phyloP scores from a whole-genome alignment of 192 early-diverging fungal species.

The Coemansia sp. region DNA sequence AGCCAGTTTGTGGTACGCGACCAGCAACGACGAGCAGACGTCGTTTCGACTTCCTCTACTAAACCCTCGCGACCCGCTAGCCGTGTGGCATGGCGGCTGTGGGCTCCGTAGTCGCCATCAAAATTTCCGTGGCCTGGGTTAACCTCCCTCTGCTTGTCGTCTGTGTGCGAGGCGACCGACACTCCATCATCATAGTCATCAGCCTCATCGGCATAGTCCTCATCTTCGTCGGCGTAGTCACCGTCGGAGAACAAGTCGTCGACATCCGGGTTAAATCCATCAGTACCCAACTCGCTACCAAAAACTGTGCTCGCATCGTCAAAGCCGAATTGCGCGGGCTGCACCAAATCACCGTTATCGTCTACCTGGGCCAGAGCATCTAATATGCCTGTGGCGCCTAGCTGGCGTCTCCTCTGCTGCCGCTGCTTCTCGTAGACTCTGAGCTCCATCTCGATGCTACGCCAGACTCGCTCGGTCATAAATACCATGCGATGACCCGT shows the following conservation, averaged over 20 bases:
- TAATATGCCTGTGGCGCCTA: slow-evolving; percentile 34
- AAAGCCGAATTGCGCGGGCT: slow-evolving; percentile 18
- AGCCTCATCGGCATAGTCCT: slow-evolving; percentile 63
- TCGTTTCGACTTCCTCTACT: slow-evolving; percentile 48
- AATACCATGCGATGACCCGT: slow-evolving; percentile 60
- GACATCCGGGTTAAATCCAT: slow-evolving; percentile 17
- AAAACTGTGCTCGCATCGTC: slow-evolving; percentile 32
- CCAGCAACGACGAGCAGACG: slow-evolving; percentile 42
- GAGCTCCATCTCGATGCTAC: slow-evolving; percentile 73
- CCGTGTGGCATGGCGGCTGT: slow-evolving; percentile 12
- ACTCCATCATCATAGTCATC: slow-evolving; percentile 47
- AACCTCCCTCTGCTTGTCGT: slow-evolving; percentile 39
- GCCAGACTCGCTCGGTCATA: slow-evolving; percentile 76
- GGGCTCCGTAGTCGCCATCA: slow-evolving; percentile 4
- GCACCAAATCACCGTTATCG: slow-evolving; percentile 30
- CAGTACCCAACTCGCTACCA: slow-evolving; percentile 36
- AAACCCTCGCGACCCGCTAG: slow-evolving; percentile 38
- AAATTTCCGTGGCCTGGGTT: slow-evolving; percentile 23
- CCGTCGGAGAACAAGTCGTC: slow-evolving; percentile 19
- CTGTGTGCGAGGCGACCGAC: slow-evolving; percentile 60
- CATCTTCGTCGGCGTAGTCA: slow-evolving; percentile 50
- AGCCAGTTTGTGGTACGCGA: slow-evolving; percentile 28
- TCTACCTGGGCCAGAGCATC: slow-evolving; percentile 32
- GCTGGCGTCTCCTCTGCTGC: slow-evolving; percentile 16
- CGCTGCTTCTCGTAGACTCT: slow-evolving; percentile 59